Conservation (phyloP, 495 filamentous ascomycete genomes). For the Podospora comata region DNA sequence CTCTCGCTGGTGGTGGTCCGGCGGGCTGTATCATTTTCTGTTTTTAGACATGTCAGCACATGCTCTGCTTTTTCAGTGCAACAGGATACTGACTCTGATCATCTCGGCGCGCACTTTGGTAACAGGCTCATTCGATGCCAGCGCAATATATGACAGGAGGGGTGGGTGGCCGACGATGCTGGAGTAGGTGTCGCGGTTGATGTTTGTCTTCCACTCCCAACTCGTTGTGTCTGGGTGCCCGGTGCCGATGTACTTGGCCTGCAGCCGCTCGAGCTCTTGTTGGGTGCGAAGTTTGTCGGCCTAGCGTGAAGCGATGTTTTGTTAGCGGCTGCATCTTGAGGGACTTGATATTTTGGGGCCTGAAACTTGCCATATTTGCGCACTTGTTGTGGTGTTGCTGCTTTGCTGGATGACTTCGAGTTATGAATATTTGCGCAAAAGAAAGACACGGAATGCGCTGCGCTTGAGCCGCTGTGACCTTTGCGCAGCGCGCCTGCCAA, state of each 20-base stretch:
- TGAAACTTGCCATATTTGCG: background rate
- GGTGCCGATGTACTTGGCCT: slow-evolving; percentile 90
- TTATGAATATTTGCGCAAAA: background rate
- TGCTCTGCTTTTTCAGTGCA: background rate
- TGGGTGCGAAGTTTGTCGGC: slow-evolving; percentile 97
- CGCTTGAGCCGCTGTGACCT: background rate
- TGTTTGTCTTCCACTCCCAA: slow-evolving; percentile 92
- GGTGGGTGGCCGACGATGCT: slow-evolving; percentile 87
- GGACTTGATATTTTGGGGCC: background rate
- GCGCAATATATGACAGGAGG: slow-evolving; percentile 80
- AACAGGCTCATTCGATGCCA: slow-evolving; percentile 80
- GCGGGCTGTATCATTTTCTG: slow-evolving; percentile 89
- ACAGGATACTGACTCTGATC: slow-evolving; percentile 56
- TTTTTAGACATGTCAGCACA: background rate
- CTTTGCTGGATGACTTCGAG: background rate
- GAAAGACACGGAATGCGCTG: background rate
- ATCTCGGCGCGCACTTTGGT: slow-evolving; percentile 72
- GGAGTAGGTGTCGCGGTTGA: slow-evolving; percentile 78
- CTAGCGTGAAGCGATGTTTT: slow-evolving; percentile 33
- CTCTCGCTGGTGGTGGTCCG: slow-evolving; percentile 67
- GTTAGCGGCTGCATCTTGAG: background rate
- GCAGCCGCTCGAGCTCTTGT: slow-evolving; percentile 94
- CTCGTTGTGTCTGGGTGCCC: slow-evolving; percentile 98
- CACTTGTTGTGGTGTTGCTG: background rate
- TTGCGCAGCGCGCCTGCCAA: background rate